phyloP scores from a whole-genome alignment of 768 basidiomycete species.

The Phylloporus arenicola region DNA sequence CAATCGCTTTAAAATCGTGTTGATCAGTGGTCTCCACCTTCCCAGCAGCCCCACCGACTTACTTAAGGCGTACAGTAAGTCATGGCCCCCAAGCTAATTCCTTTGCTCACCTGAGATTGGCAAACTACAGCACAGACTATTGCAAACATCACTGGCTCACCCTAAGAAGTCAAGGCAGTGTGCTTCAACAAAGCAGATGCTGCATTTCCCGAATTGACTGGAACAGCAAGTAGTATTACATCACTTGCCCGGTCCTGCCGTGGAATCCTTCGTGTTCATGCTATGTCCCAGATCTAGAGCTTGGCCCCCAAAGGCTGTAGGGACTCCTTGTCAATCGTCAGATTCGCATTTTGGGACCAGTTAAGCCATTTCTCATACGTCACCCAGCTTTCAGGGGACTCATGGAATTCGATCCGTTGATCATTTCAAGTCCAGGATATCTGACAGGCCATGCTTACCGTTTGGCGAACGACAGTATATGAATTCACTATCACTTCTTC shows the following conservation, averaged over 20 bases:
- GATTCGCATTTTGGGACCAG: not conserved
- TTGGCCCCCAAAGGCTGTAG: not conserved
- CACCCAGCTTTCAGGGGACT: not conserved
- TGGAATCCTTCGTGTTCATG: not conserved
- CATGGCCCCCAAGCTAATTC: not conserved
- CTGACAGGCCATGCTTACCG: not conserved
- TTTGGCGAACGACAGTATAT: slow-evolving; percentile 6
- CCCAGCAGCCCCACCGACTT: no score
- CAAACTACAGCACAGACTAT: not conserved
- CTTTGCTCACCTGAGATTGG: not conserved
- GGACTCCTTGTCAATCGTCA: not conserved
- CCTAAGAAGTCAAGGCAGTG: slow-evolving; percentile 11
- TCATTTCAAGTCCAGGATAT: not conserved
- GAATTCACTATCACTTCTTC: slow-evolving; percentile 12
- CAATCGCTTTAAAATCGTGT: not conserved
- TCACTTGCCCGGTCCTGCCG: not conserved
- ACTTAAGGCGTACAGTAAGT: no score
- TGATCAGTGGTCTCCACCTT: not conserved
- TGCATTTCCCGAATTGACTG: slow-evolving; percentile 1
- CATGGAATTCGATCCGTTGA: not conserved
- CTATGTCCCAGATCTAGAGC: not conserved
- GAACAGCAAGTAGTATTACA: not conserved
- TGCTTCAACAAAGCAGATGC: not conserved
- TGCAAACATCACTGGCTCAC: not conserved
- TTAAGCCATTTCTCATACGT: not conserved